Evolutionary conservation across 495 filamentous ascomycete genomes (phyloP), one percentile per base, ranked within the genome.

Genomic region (Aspergillus egyptiacus): DNA sequence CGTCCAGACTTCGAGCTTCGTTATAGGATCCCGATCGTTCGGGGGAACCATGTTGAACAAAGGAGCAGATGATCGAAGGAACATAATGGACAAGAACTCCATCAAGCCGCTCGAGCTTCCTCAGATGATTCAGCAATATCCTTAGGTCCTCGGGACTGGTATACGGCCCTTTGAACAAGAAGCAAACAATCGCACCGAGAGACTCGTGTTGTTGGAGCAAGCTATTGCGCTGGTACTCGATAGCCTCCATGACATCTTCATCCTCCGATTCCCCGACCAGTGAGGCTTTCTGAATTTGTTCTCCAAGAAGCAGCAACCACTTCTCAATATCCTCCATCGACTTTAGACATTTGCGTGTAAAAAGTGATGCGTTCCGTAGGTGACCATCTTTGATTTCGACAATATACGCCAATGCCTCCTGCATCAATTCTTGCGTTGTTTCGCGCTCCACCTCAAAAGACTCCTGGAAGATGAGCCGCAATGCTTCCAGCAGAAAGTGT

Each of bases 151-250:
- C 71, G n/a, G 79, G 59, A 32, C 69, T 73, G 1, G 84, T 83
- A 46, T 82, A 81, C 38, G 80, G 79, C 36, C 79, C 82, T 58
- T 91, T 89, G 46, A 93, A 77, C 8, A 95, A 74, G 56, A 86
- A 79, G 50, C 78, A 83, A 17, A 91, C 60, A 37, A 91, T 84
- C 7, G 84, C 77, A 1, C 82, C 81, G n/a, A 99, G 76, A 6
- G 82, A 79, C 62, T 96, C 91, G 61, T 97, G 94, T 64, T 97
- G 91, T 58, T 85, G 78, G 13, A 78, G 76, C 23, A 97, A 73
- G 54, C 84, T 89, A 18, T 68, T 59, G 27, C 84, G 78, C 57
- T 94, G 83, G 55, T 84, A 79, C 47, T 86, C 81, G 25, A 89
- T 73, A 4, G 81, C 80, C 57, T 96, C 89, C 46, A 76, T 71